Percentiles rank a stretch among this genome's conserved stretches.
Evolutionary conservation across 2,329 filamentous ascomycete genomes (phyloP).

Genomic region (Verticillium isaacii): DNA sequence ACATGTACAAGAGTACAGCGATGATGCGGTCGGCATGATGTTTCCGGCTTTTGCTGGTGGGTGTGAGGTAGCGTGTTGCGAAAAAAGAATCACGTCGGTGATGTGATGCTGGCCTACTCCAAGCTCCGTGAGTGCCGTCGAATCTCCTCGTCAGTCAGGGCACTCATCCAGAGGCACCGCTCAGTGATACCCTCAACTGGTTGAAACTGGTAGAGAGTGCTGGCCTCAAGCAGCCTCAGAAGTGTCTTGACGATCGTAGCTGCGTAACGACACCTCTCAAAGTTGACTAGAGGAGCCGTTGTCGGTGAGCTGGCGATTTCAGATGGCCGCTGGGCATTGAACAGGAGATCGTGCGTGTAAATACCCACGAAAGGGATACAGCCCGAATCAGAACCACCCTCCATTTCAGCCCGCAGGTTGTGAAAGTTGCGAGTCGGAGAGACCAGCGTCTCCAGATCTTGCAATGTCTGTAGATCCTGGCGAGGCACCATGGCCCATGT

Average conservation of each 20-base stretch:
- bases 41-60: background rate
- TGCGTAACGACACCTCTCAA: conserved; percentile 73
- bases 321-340: conserved; percentile 74
- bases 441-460: conserved; percentile 66
- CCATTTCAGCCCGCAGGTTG: conserved; percentile 75
- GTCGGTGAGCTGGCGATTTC: conserved; percentile 65
- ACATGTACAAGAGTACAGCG: conserved; percentile 4
- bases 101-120: conserved; percentile 27
- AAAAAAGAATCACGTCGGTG: background rate
- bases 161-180: conserved; percentile 80
- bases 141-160: conserved; percentile 72
- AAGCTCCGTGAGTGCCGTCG: conserved; percentile 45
- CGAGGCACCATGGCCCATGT: conserved; percentile 70
- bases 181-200: conserved; percentile 74
- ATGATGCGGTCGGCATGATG: background rate
- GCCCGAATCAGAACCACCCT: conserved; percentile 59
- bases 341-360: conserved; percentile 79
- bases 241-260: conserved; percentile 77
- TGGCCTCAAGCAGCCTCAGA: conserved; percentile 72
- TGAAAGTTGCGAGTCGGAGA: conserved; percentile 76
- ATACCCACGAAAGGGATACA: conserved; percentile 82
- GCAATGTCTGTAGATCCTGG: conserved; percentile 60
- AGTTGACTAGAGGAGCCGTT: conserved; percentile 71
- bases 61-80: background rate
- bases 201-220: conserved; percentile 67